These are phyloP conservation scores for Cinnamomum micranthum DNA, from an alignment of 164 flowering plant species.

Conservation along the genomic window DNA sequence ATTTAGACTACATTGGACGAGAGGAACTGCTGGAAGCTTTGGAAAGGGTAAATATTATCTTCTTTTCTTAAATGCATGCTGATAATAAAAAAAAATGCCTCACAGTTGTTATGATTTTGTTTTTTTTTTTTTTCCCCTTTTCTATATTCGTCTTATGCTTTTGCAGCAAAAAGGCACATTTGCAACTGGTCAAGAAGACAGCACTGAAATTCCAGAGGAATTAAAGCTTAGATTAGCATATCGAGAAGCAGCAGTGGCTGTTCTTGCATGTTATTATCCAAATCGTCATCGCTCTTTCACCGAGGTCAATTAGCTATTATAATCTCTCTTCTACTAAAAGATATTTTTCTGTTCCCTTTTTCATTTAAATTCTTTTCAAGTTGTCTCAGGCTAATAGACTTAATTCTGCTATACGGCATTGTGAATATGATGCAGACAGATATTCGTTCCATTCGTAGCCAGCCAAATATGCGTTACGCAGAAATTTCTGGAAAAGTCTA, in stretches of 20 bases:
- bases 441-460: slow-evolving; percentile 57
- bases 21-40: slow-evolving; percentile 90
- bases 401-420: neutral
- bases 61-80: neutral
- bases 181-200: slow-evolving; percentile 97
- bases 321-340: neutral
- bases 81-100: neutral
- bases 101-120: slow-evolving; percentile 1
- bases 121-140: neutral
- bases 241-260: slow-evolving; percentile 93
- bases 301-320: slow-evolving; percentile 39
- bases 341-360: neutral
- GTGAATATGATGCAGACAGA: slow-evolving; percentile 56
- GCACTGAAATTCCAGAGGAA: slow-evolving; percentile 77
- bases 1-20: slow-evolving; percentile 82
- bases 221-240: slow-evolving; percentile 84
- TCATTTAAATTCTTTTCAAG: neutral
- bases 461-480: slow-evolving; percentile 72
- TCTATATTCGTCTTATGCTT: neutral
- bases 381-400: neutral
- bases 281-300: slow-evolving; percentile 67
- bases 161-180: slow-evolving; percentile 97
- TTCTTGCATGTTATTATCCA: slow-evolving; percentile 91
- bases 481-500: slow-evolving; percentile 59
- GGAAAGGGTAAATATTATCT: slow-evolving; percentile 57